A percentile compares a stretch with the other conserved stretches of the same genome.
Conservation (phyloP, 441 rosid genomes). For the Biscutella auriculata region DNA sequence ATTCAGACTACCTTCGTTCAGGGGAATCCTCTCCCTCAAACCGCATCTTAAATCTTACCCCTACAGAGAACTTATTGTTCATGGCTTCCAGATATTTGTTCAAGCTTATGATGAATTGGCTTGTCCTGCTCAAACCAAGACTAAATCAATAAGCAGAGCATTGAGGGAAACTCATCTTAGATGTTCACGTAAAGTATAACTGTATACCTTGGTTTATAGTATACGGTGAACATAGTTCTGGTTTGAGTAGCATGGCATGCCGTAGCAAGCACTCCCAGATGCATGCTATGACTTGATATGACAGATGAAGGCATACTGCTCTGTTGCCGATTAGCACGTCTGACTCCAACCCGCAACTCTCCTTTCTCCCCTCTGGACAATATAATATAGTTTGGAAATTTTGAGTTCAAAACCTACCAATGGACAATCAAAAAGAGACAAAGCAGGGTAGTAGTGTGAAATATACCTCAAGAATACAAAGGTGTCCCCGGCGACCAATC, state of each 20-base stretch:
- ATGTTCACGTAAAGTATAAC: background rate
- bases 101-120: slow-evolving; percentile 58
- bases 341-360: slow-evolving; percentile 51
- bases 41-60: slow-evolving; percentile 58
- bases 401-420: background rate
- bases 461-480: slow-evolving; percentile 52
- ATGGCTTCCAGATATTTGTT: slow-evolving; percentile 51
- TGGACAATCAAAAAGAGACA: slow-evolving; percentile 2
- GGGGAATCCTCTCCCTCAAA: slow-evolving; percentile 69
- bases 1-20: slow-evolving; percentile 40
- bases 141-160: slow-evolving; percentile 2
- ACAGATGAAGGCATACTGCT: slow-evolving; percentile 56
- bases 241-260: slow-evolving; percentile 55
- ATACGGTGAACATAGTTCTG: slow-evolving; percentile 41
- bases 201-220: slow-evolving; percentile 51
- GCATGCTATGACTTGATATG: slow-evolving; percentile 70
- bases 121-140: slow-evolving; percentile 37
- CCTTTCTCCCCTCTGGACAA: slow-evolving; percentile 42
- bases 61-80: slow-evolving; percentile 38
- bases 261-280: slow-evolving; percentile 64
- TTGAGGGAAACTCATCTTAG: background rate
- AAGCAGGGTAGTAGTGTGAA: background rate
- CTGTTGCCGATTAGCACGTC: slow-evolving; percentile 43
- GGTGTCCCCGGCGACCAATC: slow-evolving; percentile 55
- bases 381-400: background rate